These are phyloP conservation scores for Boletus pseudopeckii DNA, from an alignment of 768 basidiomycete genomes.

Conservation along the genomic window DNA sequence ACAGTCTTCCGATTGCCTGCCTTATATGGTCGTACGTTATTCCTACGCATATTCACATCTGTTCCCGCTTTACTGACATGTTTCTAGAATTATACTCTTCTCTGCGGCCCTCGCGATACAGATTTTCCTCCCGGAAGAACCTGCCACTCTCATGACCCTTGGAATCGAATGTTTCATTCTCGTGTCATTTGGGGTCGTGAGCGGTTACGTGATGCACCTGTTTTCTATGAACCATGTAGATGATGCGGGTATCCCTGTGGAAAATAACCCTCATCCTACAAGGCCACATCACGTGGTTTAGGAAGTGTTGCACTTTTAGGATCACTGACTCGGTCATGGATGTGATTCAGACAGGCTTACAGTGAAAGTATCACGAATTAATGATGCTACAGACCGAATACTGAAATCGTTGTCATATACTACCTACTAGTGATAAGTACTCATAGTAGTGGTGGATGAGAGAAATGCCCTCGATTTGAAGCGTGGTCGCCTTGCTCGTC, in stretches of 20 bases:
- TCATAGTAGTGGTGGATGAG: no score
- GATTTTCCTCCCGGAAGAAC: slow-evolving; percentile 4
- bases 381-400: no score
- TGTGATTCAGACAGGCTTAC: not conserved
- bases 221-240: not conserved
- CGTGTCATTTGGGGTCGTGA: not conserved
- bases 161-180: slow-evolving; percentile 8
- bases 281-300: not conserved
- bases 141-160: not conserved
- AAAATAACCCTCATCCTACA: not conserved
- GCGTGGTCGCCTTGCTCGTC: no score
- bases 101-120: slow-evolving; percentile 1
- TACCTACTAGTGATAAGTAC: no score
- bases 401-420: no score
- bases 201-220: not conserved
- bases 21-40: slow-evolving; percentile 15
- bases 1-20: slow-evolving; percentile 11
- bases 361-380: no score
- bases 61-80: not conserved
- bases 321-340: no score
- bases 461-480: no score
- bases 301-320: not conserved
- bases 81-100: slow-evolving; percentile 8
- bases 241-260: not conserved
- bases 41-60: not conserved